phyloP scores from a whole-genome alignment of 2,329 filamentous ascomycete species.

The Monilinia fructigena region DNA sequence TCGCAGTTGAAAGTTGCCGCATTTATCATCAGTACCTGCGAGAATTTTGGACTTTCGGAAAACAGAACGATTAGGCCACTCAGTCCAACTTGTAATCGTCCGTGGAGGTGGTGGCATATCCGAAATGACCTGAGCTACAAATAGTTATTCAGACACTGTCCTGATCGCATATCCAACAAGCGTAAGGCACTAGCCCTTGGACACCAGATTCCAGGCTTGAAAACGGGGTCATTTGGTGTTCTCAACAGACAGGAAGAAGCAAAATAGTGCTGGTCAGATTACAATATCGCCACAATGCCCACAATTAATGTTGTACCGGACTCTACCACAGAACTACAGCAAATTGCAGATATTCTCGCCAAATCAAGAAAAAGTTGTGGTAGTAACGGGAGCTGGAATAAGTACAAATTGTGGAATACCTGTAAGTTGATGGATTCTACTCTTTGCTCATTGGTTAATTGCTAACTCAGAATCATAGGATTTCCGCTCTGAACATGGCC shows the following conservation, averaged over 20 bases:
- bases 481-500: slow-evolving; percentile 69
- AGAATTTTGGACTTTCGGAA: background rate
- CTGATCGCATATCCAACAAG: slow-evolving; percentile 14
- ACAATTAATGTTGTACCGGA: slow-evolving; percentile 36
- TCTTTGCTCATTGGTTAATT: slow-evolving; percentile 24
- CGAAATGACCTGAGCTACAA: slow-evolving; percentile 13
- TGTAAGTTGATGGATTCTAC: slow-evolving; percentile 46
- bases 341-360: slow-evolving; percentile 62
- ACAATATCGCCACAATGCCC: slow-evolving; percentile 34
- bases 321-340: slow-evolving; percentile 49
- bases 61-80: background rate
- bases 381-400: slow-evolving; percentile 71
- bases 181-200: background rate
- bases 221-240: background rate
- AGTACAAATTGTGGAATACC: slow-evolving; percentile 75
- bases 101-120: background rate
- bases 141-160: background rate
- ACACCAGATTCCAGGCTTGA: background rate
- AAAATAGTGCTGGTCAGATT: background rate
- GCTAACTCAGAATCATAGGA: slow-evolving; percentile 49
- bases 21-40: background rate
- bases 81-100: background rate
- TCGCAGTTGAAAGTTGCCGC: background rate
- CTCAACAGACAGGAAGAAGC: background rate
- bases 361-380: slow-evolving; percentile 69